Evolutionary conservation across 2,329 filamentous ascomycete genomes (phyloP).

Genomic region (Metarhizium sp.): DNA sequence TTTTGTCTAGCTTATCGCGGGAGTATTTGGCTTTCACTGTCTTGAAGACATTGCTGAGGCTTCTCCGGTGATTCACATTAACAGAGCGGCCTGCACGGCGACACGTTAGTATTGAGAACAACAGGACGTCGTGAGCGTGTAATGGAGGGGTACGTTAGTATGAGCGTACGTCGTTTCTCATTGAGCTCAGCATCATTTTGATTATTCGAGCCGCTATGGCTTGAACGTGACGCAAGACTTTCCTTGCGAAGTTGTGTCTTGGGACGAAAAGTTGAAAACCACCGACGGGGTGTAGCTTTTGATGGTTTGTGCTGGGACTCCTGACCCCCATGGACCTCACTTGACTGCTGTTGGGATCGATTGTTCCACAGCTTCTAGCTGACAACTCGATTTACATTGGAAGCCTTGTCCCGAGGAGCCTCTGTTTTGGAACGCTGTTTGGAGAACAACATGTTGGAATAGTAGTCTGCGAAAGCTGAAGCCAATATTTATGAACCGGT

Average conservation of each 20-base stretch:
- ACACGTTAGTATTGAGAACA: neutral
- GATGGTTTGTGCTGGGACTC: neutral
- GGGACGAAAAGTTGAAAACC: conserved; percentile 12
- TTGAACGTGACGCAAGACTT: neutral
- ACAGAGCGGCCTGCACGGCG: neutral
- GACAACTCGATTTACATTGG: conserved; percentile 7
- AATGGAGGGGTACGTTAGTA: neutral
- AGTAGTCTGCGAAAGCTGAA: conserved; percentile 7
- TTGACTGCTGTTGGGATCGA: conserved; percentile 9
- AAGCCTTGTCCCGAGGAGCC: conserved; percentile 4
- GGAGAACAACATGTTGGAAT: conserved; percentile 13
- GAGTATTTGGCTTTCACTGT: conserved; percentile 18
- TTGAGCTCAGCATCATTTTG: neutral
- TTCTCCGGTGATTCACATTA: conserved; percentile 14
- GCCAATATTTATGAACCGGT: conserved; percentile 4
- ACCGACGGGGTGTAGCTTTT: conserved; percentile 6
- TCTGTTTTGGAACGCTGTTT: conserved; percentile 9
- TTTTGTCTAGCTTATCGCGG: conserved; percentile 12
- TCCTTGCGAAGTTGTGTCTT: conserved; percentile 1
- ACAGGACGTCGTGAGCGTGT: neutral
- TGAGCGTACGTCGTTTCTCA: conserved; percentile 1
- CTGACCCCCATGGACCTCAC: conserved; percentile 1
- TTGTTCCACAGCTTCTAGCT: conserved; percentile 20
- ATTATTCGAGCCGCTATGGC: neutral
- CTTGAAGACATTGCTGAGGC: conserved; percentile 20